Evolutionary conservation across 1,284 basidiomycete species (phyloP).

Genomic region (Chondrostereum purpureum): DNA sequence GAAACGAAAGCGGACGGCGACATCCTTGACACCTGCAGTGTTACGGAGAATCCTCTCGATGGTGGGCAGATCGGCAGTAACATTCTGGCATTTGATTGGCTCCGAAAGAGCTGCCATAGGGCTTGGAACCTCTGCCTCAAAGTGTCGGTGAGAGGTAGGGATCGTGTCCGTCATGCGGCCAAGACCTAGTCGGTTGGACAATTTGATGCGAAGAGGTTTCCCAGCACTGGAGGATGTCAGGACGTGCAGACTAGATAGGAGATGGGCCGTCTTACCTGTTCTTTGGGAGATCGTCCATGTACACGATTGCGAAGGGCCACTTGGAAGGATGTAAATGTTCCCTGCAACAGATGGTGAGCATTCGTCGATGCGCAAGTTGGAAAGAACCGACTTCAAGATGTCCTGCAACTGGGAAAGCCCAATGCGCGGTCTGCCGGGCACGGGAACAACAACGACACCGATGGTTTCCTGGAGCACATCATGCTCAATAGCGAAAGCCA

Average conservation of each 20-base stretch:
- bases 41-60: slow-evolving; percentile 40
- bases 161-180: slow-evolving; percentile 28
- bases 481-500: slow-evolving; percentile 16
- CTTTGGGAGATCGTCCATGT: slow-evolving; percentile 16
- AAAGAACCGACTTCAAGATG: slow-evolving; percentile 23
- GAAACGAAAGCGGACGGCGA: slow-evolving; percentile 28
- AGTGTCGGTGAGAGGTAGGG: slow-evolving; percentile 31
- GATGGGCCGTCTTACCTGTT: slow-evolving; percentile 9
- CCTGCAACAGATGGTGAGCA: slow-evolving; percentile 34
- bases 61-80: slow-evolving; percentile 23
- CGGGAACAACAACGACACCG: slow-evolving; percentile 15
- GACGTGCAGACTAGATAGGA: not conserved
- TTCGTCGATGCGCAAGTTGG: slow-evolving; percentile 23
- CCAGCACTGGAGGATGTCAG: slow-evolving; percentile 36
- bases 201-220: slow-evolving; percentile 37
- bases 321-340: slow-evolving; percentile 36
- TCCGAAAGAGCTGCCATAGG: slow-evolving; percentile 27
- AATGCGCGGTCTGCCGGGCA: slow-evolving; percentile 9
- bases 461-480: slow-evolving; percentile 16
- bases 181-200: slow-evolving; percentile 33
- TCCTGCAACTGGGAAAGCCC: slow-evolving; percentile 31
- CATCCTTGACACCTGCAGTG: slow-evolving; percentile 44
- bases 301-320: slow-evolving; percentile 16
- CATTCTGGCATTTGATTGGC: slow-evolving; percentile 29
- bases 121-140: slow-evolving; percentile 29